A percentile compares a stretch with the other conserved stretches of the same genome.
Conservation (phyloP, 192 early-diverging fungal genomes). For the Rhizophagus prolifer region DNA sequence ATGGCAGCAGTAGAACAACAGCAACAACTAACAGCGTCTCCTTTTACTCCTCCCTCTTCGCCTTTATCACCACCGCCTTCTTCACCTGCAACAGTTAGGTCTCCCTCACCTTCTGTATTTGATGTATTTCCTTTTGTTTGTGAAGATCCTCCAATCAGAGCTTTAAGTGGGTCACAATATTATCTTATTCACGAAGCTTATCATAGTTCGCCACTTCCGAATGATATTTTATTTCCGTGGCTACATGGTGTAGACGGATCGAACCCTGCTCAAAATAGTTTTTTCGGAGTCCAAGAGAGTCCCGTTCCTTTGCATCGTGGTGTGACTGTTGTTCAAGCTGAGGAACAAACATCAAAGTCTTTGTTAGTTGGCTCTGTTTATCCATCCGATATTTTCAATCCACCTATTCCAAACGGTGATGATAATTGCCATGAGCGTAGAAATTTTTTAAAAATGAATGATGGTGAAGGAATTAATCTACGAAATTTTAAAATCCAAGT, state of each 20-base stretch:
- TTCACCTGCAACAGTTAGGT: conserved; percentile 5
- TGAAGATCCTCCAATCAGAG: conserved; percentile 37
- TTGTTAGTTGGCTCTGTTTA: conserved; percentile 53
- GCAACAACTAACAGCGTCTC: conserved; percentile 14
- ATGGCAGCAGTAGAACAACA: conserved; percentile 27
- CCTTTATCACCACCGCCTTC: conserved; percentile 1
- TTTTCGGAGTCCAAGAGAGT: conserved; percentile 48
- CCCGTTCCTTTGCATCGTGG: conserved; percentile 42
- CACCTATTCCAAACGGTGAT: neutral
- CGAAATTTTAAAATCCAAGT: conserved; percentile 58
- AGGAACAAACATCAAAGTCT: conserved; percentile 30
- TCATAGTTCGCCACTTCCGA: conserved; percentile 45
- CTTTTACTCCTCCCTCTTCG: conserved; percentile 15
- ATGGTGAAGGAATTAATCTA: conserved; percentile 50
- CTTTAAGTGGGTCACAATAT: conserved; percentile 42
- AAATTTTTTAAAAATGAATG: conserved; percentile 32
- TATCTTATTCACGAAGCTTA: conserved; percentile 44
- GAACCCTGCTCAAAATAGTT: conserved; percentile 47
- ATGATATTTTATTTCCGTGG: conserved; percentile 60
- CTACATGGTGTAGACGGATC: conserved; percentile 58
- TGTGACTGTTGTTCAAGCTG: conserved; percentile 40
- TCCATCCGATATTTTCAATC: conserved; percentile 47
- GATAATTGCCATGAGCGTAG: neutral
- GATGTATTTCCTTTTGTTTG: conserved; percentile 33
- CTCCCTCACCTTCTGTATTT: conserved; percentile 10